Base-by-base conservation (phyloP, 306 rosid species). In the Cicer pinnatifidum region DNA sequence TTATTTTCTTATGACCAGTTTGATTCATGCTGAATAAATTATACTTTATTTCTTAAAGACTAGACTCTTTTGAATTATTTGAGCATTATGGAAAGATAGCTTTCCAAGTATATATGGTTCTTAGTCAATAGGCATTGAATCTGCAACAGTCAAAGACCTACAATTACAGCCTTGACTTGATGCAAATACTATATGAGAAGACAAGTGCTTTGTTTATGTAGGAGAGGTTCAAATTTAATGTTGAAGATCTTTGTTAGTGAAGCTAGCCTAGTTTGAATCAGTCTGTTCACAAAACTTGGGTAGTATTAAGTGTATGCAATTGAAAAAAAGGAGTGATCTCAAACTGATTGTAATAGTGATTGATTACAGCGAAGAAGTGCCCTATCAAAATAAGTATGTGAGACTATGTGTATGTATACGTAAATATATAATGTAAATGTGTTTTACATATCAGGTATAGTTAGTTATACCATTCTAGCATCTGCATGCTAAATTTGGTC, bases 1-100 rank as follows among this genome's bases (percentile, higher is more conserved):
- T 63, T 61, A 37, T 62, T 78, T 78, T 4, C 71, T 70, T 40
- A 23, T 4, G 40, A 75, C 67, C 17, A 60, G 23, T 61, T 75
- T 67, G 76, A 51, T 71, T 69, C 46, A 44, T 46, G 72, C 60
- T 23, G 51, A 20, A 23, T 71, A 45, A 16, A 13, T 17, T 63
- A 16, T 38, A 48, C 17, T 67, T 23, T 50, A 46, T 61, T 75
- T 15, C 19, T 64, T n/a, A 39, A 23, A 48, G 57, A 39, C 43
- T 9, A 37, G 72, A 60, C 63, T 44, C 11, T 44, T 15, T 7
- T 37, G 20, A 44, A 47, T 52, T 69, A 61, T 53, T 50, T 59
- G 45, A 71, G 37, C 61, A 50, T 72, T 72, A 37, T 48, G 8
- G 7, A 37, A 51, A 45, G 46, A 79, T 6, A 53, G 19, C 5